phyloP scores from a whole-genome alignment of 306 rosid genomes.

The Prunus salicina region DNA sequence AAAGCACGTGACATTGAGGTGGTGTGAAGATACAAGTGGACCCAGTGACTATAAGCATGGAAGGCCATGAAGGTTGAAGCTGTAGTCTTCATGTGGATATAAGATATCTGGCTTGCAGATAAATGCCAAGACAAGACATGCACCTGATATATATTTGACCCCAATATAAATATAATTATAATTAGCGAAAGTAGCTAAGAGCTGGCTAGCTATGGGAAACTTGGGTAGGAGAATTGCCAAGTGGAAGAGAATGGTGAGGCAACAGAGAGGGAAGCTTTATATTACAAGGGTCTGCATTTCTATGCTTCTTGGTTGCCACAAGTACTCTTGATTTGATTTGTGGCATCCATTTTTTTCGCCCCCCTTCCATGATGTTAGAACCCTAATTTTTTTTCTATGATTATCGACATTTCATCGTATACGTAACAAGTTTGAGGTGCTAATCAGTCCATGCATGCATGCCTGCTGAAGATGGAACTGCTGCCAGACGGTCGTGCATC shows the following conservation, averaged over 20 bases:
- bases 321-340: slow-evolving; percentile 37
- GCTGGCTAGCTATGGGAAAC: slow-evolving; percentile 11
- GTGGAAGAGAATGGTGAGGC: slow-evolving; percentile 72
- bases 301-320: slow-evolving; percentile 77
- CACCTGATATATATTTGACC: too few species aligned
- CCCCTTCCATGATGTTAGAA: too few species aligned
- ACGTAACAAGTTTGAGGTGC: too few species aligned
- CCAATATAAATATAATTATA: too few species aligned
- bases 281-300: slow-evolving; percentile 75
- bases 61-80: neutral
- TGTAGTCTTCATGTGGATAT: slow-evolving; percentile 13
- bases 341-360: too few species aligned
- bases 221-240: slow-evolving; percentile 51
- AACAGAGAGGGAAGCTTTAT: slow-evolving; percentile 69
- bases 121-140: too few species aligned
- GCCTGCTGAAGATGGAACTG: too few species aligned
- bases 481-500: too few species aligned
- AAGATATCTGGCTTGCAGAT: neutral
- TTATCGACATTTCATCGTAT: too few species aligned
- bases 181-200: too few species aligned
- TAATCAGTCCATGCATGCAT: too few species aligned
- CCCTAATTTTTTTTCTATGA: too few species aligned
- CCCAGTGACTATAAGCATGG: slow-evolving; percentile 27
- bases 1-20: slow-evolving; percentile 35
- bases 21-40: slow-evolving; percentile 42